These are phyloP conservation scores for Ichthyophthirius multifiliis DNA, from an alignment of 169 alveolate genomes.

Conservation along the genomic window DNA sequence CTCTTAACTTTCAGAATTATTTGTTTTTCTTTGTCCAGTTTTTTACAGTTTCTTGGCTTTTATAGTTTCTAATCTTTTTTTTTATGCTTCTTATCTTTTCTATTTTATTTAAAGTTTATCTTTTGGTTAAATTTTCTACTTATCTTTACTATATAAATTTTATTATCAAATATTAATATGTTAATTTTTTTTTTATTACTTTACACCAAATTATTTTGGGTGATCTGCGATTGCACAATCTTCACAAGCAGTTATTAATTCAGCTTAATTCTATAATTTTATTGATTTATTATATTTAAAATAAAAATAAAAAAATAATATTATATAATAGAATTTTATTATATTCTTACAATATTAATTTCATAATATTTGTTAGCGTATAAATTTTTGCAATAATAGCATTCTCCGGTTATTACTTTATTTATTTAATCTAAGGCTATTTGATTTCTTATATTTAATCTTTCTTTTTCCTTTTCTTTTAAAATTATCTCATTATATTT, in stretches of 20 bases:
- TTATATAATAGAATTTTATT: neutral
- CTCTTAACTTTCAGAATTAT: neutral
- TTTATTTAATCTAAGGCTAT: neutral
- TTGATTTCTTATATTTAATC: neutral
- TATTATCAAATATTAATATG: neutral
- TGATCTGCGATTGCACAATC: neutral
- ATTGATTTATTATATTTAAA: neutral
- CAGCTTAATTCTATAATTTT: slow-evolving; percentile 3
- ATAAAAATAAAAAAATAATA: neutral
- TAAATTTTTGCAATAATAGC: neutral
- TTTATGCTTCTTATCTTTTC: neutral
- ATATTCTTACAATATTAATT: neutral
- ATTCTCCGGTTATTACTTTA: neutral
- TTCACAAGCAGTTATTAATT: neutral
- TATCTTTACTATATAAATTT: neutral
- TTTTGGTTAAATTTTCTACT: neutral
- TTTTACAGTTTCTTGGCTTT: neutral
- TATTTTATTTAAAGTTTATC: neutral
- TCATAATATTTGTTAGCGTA: neutral
- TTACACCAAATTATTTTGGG: neutral
- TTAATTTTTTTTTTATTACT: neutral
- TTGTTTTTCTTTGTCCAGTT: neutral
- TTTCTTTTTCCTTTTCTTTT: neutral
- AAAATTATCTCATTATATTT: neutral
- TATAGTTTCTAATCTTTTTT: neutral